Evolutionary conservation across 345 rosid species (phyloP).

Genomic region (Citrus trifoliata): DNA sequence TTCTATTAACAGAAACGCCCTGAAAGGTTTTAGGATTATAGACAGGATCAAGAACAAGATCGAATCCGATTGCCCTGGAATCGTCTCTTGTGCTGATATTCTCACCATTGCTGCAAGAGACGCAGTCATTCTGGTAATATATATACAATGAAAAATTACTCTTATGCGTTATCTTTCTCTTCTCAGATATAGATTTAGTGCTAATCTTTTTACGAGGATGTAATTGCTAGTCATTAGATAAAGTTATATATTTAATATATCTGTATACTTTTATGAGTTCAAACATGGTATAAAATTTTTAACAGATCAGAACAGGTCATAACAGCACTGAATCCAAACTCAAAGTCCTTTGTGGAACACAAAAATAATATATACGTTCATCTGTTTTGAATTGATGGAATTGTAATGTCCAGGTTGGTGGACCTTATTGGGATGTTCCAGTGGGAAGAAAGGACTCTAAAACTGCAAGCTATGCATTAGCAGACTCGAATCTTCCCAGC

Average conservation of each 20-base stretch:
- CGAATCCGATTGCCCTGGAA: conserved; percentile 89
- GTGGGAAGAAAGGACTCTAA: conserved; percentile 92
- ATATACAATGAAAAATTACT: no score
- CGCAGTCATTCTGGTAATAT: conserved; percentile 69
- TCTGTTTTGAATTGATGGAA: background rate
- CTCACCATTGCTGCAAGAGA: conserved; percentile 91
- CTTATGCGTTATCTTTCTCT: no score
- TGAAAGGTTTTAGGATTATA: conserved; percentile 59
- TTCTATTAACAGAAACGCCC: conserved; percentile 46
- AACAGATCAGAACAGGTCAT: no score
- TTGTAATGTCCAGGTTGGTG: conserved; percentile 59
- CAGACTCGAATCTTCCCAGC: conserved; percentile 48
- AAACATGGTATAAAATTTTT: no score
- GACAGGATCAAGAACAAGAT: conserved; percentile 83
- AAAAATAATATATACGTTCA: no score
- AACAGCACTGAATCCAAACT: no score
- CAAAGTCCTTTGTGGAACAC: no score
- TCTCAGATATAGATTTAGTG: no score
- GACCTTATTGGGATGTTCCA: conserved; percentile 94
- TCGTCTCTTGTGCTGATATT: conserved; percentile 89
- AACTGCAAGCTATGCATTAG: conserved; percentile 56
- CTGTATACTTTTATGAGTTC: no score
- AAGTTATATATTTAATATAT: no score
- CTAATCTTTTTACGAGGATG: no score
- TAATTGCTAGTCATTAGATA: no score